phyloP scores from a whole-genome alignment of 441 rosid species.

The Metrosideros polymorpha region DNA sequence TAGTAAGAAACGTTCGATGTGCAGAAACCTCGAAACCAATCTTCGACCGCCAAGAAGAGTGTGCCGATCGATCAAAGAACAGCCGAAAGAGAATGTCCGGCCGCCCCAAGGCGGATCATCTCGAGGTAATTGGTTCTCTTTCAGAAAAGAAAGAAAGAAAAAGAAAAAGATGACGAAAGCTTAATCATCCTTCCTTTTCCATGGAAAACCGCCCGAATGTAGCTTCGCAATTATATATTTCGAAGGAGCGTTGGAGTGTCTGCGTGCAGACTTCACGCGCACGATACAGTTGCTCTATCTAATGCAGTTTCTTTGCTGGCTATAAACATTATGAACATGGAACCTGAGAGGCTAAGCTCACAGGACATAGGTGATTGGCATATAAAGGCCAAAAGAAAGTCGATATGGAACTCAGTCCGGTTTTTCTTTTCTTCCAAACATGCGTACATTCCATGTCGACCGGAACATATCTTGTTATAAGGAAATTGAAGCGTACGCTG shows the following conservation, averaged over 20 bases:
- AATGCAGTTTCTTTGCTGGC: not conserved
- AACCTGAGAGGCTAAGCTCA: not conserved
- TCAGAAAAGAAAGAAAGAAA: too few species aligned
- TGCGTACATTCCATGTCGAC: not conserved
- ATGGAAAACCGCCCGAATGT: not conserved
- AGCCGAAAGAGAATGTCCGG: too few species aligned
- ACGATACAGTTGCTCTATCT: not conserved
- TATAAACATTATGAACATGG: not conserved
- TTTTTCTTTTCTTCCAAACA: not conserved
- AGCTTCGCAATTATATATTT: not conserved
- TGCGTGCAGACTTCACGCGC: not conserved
- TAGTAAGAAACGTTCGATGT: not conserved
- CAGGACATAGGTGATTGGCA: not conserved
- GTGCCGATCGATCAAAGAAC: not conserved
- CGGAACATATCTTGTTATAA: not conserved
- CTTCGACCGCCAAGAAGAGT: not conserved
- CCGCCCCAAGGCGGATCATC: too few species aligned
- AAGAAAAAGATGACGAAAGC: not conserved
- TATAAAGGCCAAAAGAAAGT: not conserved
- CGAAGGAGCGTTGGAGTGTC: not conserved
- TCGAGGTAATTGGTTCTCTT: not conserved
- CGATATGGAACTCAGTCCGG: not conserved
- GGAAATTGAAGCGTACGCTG: fast-evolving
- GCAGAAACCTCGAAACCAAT: not conserved
- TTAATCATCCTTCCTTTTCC: not conserved